Evolutionary conservation across 805 yeast species (phyloP).

Genomic region (Metschnikowia santaceciliae): DNA sequence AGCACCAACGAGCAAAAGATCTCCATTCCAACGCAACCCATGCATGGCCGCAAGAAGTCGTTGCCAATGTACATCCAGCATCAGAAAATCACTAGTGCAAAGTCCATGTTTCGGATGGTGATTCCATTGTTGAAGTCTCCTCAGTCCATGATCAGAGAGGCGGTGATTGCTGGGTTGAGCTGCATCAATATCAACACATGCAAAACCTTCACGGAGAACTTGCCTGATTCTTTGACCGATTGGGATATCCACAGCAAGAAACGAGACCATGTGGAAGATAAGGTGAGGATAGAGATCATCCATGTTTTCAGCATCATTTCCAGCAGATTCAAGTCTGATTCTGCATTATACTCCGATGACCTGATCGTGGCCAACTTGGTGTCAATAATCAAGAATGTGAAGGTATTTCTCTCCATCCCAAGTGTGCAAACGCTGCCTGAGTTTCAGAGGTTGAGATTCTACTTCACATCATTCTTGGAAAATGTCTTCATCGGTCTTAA

Average conservation of each 20-base stretch:
- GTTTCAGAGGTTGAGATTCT: conserved; percentile 73
- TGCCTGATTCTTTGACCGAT: conserved; percentile 55
- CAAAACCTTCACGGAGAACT: conserved; percentile 71
- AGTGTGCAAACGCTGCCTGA: conserved; percentile 61
- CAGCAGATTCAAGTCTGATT: conserved; percentile 50
- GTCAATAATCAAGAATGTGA: conserved; percentile 56
- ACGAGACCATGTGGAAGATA: conserved; percentile 35
- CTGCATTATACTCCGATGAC: conserved; percentile 55
- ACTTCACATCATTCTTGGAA: conserved; percentile 79
- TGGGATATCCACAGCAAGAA: conserved; percentile 38
- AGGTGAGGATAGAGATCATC: conserved; percentile 68
- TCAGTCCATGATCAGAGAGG: conserved; percentile 70
- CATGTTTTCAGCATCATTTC: conserved; percentile 71
- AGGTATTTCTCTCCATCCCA: conserved; percentile 53
- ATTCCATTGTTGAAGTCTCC: conserved; percentile 73
- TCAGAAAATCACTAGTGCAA: conserved; percentile 89
- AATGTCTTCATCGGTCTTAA: conserved; percentile 59
- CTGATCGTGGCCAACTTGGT: conserved; percentile 65
- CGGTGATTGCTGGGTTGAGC: conserved; percentile 84
- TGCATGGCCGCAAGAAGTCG: conserved; percentile 70
- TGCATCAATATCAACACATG: conserved; percentile 88
- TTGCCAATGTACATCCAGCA: conserved; percentile 82
- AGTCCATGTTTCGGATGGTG: conserved; percentile 82
- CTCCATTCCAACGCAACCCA: conserved; percentile 43
- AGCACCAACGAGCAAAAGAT: conserved; percentile 83